phyloP scores from a whole-genome alignment of 2,329 filamentous ascomycete species.

The Zelopaecilomyces penicillatus region DNA sequence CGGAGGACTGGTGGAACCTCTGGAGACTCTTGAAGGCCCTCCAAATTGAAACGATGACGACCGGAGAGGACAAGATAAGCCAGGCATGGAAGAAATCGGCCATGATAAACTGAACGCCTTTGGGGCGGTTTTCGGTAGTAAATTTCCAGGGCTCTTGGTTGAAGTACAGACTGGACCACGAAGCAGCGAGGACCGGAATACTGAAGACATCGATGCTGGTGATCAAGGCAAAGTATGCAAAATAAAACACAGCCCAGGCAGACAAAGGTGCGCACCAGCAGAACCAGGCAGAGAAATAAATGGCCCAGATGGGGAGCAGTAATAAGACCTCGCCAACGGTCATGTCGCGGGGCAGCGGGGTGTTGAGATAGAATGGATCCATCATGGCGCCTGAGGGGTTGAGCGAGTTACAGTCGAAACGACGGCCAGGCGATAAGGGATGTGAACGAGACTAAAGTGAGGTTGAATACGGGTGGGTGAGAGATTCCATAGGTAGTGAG shows the following conservation, averaged over 20 bases:
- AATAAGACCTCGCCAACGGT: neutral
- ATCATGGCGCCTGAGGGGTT: no score
- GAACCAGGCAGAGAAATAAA: slow-evolving; percentile 3
- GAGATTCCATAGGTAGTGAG: no score
- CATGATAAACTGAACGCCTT: slow-evolving; percentile 4
- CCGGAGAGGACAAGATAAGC: slow-evolving; percentile 4
- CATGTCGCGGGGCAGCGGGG: neutral
- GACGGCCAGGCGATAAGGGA: no score
- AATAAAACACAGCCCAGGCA: neutral
- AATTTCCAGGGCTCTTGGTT: slow-evolving; percentile 4
- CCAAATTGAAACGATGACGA: slow-evolving; percentile 6
- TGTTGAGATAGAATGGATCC: no score
- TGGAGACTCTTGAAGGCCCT: slow-evolving; percentile 1
- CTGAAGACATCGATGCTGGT: slow-evolving; percentile 3
- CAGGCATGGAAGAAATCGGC: slow-evolving; percentile 5
- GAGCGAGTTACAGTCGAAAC: no score
- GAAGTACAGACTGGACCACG: slow-evolving; percentile 5
- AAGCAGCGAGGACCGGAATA: slow-evolving; percentile 2
- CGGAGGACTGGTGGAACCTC: slow-evolving; percentile 1
- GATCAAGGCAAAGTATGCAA: slow-evolving; percentile 4
- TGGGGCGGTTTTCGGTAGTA: slow-evolving; percentile 3
- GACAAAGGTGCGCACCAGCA: slow-evolving; percentile 3
- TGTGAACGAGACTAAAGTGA: no score
- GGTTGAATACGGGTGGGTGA: no score
- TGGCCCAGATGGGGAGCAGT: slow-evolving; percentile 1